Evolutionary conservation across 768 basidiomycete species (phyloP), one percentile per base, ranked within the genome.

Genomic region (Nidularia pulvinata): DNA sequence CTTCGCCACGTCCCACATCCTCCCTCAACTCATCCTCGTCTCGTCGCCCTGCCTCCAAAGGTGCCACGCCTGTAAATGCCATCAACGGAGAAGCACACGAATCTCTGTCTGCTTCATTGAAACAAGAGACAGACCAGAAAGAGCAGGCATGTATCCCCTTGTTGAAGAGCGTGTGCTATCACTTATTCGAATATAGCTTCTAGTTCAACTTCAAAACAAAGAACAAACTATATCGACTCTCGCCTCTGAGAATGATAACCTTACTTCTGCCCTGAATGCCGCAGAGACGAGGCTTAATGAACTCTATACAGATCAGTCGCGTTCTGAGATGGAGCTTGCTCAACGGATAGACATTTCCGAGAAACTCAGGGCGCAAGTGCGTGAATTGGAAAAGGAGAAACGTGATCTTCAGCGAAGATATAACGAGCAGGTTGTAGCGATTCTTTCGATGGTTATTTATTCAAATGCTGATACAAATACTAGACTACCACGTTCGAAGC

Each of bases 401-500:
- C 75, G 91, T 55, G 93, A 95, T 56, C 43, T 87, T 30, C 85
- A 86, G 53, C 83, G 91, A 57, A 79, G 93, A 58, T 95, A 95
- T 66, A 90, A 91, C 50, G 93, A 95, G 64, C 93, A 96, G 83
- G 93, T 90, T 51, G 56, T 75, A 47, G 30, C 7, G 51, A 6
- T 36, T 53, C 42, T 16, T 45, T 54, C 51, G 46, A n/a, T n/a
- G n/a, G 53, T 46, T 13, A 46, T 50, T 48, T 54, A 19, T 46
- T 35, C 53, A 51, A 42, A 5, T 7, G 39, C 57, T 58, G 53
- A 57, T 54, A 54, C 53, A 45, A 51, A 49, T 48, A 60, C 53
- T 63, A 95, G 93, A 87, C 86, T n/a, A 75, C 83, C 14, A 89
- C 89, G 3, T 95, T 95, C 64, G 94, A 96, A 64, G 89, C 91